Percentiles rank a stretch among this genome's conserved stretches.
phyloP scores from a whole-genome alignment of 2,329 filamentous ascomycete genomes.

The Sordariomycetes sp. region DNA sequence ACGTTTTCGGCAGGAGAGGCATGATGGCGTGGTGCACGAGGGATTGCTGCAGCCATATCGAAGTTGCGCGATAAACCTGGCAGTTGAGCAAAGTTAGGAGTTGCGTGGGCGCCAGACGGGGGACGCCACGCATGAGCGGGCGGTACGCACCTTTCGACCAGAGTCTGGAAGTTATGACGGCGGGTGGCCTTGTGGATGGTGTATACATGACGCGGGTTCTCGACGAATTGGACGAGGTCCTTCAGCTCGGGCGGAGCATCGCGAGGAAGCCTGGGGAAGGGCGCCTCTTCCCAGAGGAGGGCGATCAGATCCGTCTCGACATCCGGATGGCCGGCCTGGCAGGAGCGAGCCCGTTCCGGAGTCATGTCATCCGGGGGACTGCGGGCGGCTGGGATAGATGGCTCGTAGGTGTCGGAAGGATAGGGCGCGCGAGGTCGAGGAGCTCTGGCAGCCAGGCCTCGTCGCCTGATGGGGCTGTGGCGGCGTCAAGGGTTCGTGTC shows the following conservation, averaged over 20 bases:
- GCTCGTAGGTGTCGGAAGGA: background rate
- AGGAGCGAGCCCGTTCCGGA: conserved; percentile 28
- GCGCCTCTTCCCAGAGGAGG: conserved; percentile 50
- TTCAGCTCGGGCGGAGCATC: conserved; percentile 50
- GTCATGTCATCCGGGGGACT: conserved; percentile 34
- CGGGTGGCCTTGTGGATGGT: conserved; percentile 49
- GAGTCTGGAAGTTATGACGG: conserved; percentile 52
- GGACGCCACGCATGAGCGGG: background rate
- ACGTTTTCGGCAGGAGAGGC: conserved; percentile 67
- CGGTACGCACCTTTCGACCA: conserved; percentile 52
- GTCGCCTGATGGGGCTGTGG: background rate
- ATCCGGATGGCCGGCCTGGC: conserved; percentile 8
- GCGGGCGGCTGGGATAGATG: background rate
- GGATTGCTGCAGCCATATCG: conserved; percentile 64
- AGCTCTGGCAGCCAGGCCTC: background rate
- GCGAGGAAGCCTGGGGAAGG: conserved; percentile 46
- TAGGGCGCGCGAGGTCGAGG: background rate
- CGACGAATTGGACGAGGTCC: conserved; percentile 43
- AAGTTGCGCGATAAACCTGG: conserved; percentile 74
- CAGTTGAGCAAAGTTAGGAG: conserved; percentile 6
- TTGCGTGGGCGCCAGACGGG: background rate
- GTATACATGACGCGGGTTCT: conserved; percentile 51
- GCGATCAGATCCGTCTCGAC: conserved; percentile 38
- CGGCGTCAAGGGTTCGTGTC: background rate
- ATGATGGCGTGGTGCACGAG: conserved; percentile 64